These are phyloP conservation scores for Ligustrum vulgare DNA, from an alignment of 257 asterid genomes.

Conservation along the genomic window DNA sequence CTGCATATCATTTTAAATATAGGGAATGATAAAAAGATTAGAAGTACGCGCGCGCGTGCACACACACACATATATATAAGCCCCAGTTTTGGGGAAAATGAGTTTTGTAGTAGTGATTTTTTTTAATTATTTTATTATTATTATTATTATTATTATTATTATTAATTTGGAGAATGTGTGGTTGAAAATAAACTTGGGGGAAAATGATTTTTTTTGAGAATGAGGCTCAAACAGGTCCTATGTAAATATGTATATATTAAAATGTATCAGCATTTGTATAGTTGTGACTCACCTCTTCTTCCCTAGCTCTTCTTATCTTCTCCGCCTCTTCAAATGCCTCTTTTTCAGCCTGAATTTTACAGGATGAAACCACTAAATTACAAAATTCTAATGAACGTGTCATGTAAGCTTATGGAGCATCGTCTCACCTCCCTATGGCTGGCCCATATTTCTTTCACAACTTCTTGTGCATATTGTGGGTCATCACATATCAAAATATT, in stretches of 20 bases:
- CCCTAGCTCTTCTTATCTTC: constrained; percentile 70
- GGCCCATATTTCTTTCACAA: constrained; percentile 68
- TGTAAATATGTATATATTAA: background rate
- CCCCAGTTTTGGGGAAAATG: too few species aligned
- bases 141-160: too few species aligned
- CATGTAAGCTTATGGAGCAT: constrained; percentile 10
- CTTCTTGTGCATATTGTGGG: constrained; percentile 71
- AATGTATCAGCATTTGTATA: background rate
- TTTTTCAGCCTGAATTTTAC: constrained; percentile 52
- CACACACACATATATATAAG: too few species aligned
- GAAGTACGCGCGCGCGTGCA: too few species aligned
- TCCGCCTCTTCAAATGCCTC: constrained; percentile 86
- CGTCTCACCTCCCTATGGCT: constrained; percentile 65
- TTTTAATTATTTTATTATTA: too few species aligned
- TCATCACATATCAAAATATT: constrained; percentile 80
- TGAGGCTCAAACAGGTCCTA: too few species aligned
- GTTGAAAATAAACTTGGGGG: too few species aligned
- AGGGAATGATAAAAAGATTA: background rate
- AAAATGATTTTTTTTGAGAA: too few species aligned
- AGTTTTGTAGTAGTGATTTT: too few species aligned
- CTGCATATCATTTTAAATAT: constrained; percentile 33
- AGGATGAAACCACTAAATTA: constrained; percentile 3
- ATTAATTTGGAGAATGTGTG: too few species aligned
- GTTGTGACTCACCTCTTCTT: constrained; percentile 53
- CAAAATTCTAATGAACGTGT: constrained; percentile 22